phyloP scores from a whole-genome alignment of 345 rosid genomes.

The Salix dunnii region DNA sequence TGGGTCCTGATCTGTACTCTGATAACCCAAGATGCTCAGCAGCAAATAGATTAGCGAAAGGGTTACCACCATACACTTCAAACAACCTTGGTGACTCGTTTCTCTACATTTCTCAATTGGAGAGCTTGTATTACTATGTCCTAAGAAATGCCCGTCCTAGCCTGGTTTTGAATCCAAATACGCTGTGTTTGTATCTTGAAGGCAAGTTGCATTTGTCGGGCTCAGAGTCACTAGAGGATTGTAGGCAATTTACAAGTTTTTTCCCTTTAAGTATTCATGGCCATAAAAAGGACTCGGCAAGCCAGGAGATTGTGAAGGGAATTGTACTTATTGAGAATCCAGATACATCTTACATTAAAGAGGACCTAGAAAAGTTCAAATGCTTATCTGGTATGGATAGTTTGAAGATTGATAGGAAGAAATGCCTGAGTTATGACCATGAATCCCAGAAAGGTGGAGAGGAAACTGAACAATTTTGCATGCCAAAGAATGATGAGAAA shows the following conservation, averaged over 20 bases:
- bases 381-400: slow-evolving; percentile 38
- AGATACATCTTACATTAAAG: slow-evolving; percentile 27
- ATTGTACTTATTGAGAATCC: slow-evolving; percentile 54
- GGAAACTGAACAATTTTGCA: slow-evolving; percentile 10
- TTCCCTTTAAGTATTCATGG: slow-evolving; percentile 46
- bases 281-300: slow-evolving; percentile 41
- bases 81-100: slow-evolving; percentile 51
- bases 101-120: slow-evolving; percentile 41
- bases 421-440: slow-evolving; percentile 32
- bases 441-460: slow-evolving; percentile 17
- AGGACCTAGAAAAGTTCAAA: slow-evolving; percentile 41
- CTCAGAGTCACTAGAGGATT: slow-evolving; percentile 20
- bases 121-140: slow-evolving; percentile 47
- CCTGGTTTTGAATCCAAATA: slow-evolving; percentile 37
- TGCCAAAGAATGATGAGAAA: slow-evolving; percentile 10
- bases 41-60: slow-evolving; percentile 41
- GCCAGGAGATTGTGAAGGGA: slow-evolving; percentile 46
- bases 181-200: slow-evolving; percentile 41
- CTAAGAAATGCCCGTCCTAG: slow-evolving; percentile 41
- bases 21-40: slow-evolving; percentile 61
- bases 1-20: slow-evolving; percentile 66
- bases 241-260: slow-evolving; percentile 37
- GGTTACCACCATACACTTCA: slow-evolving; percentile 47
- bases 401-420: slow-evolving; percentile 39
- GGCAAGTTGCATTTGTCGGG: slow-evolving; percentile 36